These are phyloP conservation scores for Malus sylvestris DNA, from an alignment of 306 rosid genomes.

Conservation along the genomic window DNA sequence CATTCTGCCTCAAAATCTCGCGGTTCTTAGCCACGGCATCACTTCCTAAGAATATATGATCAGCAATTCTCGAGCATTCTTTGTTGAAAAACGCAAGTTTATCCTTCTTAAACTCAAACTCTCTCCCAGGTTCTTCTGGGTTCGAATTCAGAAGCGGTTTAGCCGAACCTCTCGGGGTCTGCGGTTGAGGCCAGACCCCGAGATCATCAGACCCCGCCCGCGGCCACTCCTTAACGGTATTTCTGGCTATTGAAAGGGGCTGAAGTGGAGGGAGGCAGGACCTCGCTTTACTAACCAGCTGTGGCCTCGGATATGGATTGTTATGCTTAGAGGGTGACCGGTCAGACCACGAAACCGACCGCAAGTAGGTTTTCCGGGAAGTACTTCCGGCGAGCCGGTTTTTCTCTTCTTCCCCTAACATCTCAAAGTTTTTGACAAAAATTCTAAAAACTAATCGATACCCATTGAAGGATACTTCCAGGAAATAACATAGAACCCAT, in stretches of 20 bases:
- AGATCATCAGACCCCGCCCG: constrained; percentile 88
- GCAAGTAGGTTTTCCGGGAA: constrained; percentile 35
- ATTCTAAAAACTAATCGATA: constrained; percentile 9
- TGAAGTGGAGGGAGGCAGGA: constrained; percentile 67
- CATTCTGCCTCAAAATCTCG: constrained; percentile 56
- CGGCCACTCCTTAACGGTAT: constrained; percentile 68
- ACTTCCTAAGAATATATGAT: constrained; percentile 82
- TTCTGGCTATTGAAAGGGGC: constrained; percentile 63
- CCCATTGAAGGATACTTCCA: constrained; percentile 38
- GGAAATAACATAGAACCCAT: constrained; percentile 19
- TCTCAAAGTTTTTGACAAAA: constrained; percentile 20
- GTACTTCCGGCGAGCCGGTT: constrained; percentile 25
- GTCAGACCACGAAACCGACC: constrained; percentile 84
- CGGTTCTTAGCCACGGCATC: constrained; percentile 92
- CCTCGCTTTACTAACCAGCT: constrained; percentile 39
- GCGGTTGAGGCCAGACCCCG: constrained; percentile 73
- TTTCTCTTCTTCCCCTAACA: constrained; percentile 52
- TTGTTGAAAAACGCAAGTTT: constrained; percentile 74
- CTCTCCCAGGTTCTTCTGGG: constrained; percentile 36
- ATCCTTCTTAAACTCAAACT: constrained; percentile 67
- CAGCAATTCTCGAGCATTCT: constrained; percentile 82
- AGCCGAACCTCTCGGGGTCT: constrained; percentile 59
- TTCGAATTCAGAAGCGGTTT: constrained; percentile 20
- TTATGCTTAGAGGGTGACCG: constrained; percentile 51
- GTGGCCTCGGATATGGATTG: constrained; percentile 32